A percentile compares a stretch with the other conserved stretches of the same genome.
Evolutionary conservation across 805 yeast species (phyloP).

Genomic region (Candida hispaniensis): DNA sequence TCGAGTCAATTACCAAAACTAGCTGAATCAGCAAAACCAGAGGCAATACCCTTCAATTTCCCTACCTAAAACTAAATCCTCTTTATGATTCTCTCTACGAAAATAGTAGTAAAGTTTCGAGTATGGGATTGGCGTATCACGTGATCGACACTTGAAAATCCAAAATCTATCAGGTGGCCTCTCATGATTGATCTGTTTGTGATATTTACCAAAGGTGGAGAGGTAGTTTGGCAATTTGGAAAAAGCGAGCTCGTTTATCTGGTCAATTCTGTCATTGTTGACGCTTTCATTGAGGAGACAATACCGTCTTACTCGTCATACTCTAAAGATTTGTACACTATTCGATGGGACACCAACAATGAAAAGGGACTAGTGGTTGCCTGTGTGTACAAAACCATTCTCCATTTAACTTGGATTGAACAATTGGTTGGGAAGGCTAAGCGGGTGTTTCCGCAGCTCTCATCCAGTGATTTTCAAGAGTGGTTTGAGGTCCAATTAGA

Average conservation of each 20-base stretch:
- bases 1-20: too few relatives aligned
- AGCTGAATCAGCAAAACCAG: too few relatives aligned
- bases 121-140: too few relatives aligned
- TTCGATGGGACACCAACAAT: slow-evolving; percentile 36
- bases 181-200: slow-evolving; percentile 40
- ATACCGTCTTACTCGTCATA: slow-evolving; percentile 24
- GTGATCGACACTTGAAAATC: too few relatives aligned
- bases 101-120: too few relatives aligned
- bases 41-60: too few relatives aligned
- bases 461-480: slow-evolving; percentile 23
- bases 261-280: slow-evolving; percentile 40
- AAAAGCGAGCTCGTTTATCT: slow-evolving; percentile 34
- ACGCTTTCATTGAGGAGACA: slow-evolving; percentile 35
- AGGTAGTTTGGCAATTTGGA: slow-evolving; percentile 40
- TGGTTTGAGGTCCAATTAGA: slow-evolving; percentile 27
- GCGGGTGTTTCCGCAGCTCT: slow-evolving; percentile 25
- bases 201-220: slow-evolving; percentile 43
- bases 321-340: slow-evolving; percentile 34
- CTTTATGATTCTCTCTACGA: too few relatives aligned
- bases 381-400: slow-evolving; percentile 28
- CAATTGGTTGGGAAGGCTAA: slow-evolving; percentile 27
- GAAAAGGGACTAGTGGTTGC: slow-evolving; percentile 36
- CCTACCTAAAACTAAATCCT: too few relatives aligned
- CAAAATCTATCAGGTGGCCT: too few relatives aligned
- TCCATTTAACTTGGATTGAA: slow-evolving; percentile 29